Conservation (phyloP, 179 eudicot genomes). For the Sideroxylon spinosum region DNA sequence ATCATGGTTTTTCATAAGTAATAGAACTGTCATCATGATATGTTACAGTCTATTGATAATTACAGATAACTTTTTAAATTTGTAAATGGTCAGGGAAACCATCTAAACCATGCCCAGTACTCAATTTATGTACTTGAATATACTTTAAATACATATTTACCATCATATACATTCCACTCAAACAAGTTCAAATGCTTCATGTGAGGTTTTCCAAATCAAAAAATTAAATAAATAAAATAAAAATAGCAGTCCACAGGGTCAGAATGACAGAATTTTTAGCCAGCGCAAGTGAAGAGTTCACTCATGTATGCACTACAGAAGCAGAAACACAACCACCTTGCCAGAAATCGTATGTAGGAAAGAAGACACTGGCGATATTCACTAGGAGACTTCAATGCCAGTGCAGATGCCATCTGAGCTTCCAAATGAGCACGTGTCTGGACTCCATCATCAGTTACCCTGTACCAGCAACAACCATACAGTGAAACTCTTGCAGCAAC, state of each 20-base stretch:
- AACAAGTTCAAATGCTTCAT: not conserved
- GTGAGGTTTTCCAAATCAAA: not conserved
- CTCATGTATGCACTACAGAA: not conserved
- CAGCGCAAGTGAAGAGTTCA: not conserved
- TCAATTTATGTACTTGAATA: not conserved
- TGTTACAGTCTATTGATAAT: not conserved
- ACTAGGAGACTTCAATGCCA: constrained; percentile 77
- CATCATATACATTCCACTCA: not conserved
- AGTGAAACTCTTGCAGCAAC: not conserved
- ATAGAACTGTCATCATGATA: too few species aligned
- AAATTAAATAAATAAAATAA: too few species aligned
- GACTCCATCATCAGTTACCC: constrained; percentile 94
- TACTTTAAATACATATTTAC: not conserved
- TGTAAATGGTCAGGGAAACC: not conserved
- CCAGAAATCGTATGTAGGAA: constrained; percentile 79
- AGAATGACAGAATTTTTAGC: not conserved
- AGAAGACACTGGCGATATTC: constrained; percentile 94
- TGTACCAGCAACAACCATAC: constrained; percentile 26
- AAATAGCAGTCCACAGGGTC: not conserved
- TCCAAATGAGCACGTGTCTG: constrained; percentile 98
- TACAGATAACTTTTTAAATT: not conserved
- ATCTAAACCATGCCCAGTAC: not conserved
- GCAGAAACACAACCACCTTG: constrained; percentile 49
- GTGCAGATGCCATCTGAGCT: constrained; percentile 78
- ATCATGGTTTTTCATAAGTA: too few species aligned